Percentiles rank a stretch among this genome's conserved stretches.
Conservation (phyloP, 768 basidiomycete genomes). For the Auricularia sp. region DNA sequence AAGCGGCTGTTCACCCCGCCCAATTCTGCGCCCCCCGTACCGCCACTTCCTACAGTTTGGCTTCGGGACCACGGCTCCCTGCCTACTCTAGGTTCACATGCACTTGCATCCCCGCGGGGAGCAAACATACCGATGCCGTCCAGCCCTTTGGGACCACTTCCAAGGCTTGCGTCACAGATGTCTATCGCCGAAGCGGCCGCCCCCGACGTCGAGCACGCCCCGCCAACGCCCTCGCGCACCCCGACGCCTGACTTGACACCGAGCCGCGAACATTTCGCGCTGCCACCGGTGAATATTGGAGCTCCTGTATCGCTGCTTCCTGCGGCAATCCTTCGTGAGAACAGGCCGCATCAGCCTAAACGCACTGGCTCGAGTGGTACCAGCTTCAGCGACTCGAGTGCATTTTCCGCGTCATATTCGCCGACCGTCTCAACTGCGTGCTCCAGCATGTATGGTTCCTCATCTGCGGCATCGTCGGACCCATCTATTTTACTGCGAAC, state of each 20-base stretch:
- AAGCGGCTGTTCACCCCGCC: not conserved
- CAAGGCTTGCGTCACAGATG: not conserved
- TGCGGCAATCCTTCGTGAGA: not conserved
- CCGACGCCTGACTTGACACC: not conserved
- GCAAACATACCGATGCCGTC: not conserved
- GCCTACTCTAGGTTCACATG: not conserved
- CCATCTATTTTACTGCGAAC: not conserved
- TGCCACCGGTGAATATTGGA: too few species aligned
- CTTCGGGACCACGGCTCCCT: not conserved
- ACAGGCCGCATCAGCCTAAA: not conserved
- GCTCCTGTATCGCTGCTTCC: not conserved
- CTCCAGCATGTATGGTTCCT: not conserved
- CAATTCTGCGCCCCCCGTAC: not conserved
- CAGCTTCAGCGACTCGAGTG: not conserved
- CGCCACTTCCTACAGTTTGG: not conserved
- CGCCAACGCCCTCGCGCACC: too few species aligned
- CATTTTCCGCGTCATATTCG: not conserved
- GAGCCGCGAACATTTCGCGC: too few species aligned
- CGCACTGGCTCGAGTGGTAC: not conserved
- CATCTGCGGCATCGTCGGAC: not conserved
- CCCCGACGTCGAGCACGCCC: too few species aligned
- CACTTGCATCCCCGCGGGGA: not conserved
- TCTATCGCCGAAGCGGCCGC: too few species aligned
- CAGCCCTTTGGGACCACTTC: not conserved
- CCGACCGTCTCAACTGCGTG: not conserved